A percentile compares a stretch with the other conserved stretches of the same genome.
Evolutionary conservation across 2,329 filamentous ascomycete species (phyloP).

Genomic region (Beauveria sp.): DNA sequence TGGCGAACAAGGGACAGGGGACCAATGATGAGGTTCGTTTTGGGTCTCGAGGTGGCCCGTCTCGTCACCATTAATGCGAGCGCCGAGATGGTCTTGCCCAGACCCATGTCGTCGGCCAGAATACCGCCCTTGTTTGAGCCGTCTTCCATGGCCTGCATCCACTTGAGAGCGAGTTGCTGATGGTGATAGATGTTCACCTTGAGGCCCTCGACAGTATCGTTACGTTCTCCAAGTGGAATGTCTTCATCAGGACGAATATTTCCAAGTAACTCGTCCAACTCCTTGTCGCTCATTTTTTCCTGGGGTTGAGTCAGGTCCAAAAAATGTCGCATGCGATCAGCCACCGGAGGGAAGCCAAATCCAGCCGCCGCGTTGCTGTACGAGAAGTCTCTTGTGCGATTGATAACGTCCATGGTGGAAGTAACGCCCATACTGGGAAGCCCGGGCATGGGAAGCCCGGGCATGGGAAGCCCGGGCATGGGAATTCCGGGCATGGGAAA

Average conservation of each 20-base stretch:
- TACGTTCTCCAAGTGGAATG: conserved; percentile 51
- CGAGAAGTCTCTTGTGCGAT: conserved; percentile 29
- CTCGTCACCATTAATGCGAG: conserved; percentile 67
- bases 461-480: neutral
- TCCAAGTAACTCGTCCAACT: conserved; percentile 61
- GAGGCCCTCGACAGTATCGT: conserved; percentile 63
- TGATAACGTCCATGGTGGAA: conserved; percentile 6
- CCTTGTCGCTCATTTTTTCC: conserved; percentile 40
- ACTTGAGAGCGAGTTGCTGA: conserved; percentile 73
- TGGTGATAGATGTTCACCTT: conserved; percentile 67
- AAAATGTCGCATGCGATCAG: conserved; percentile 24
- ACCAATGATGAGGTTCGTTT: conserved; percentile 74
- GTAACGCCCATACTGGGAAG: neutral
- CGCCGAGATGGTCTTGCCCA: conserved; percentile 84
- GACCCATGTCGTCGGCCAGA: conserved; percentile 86
- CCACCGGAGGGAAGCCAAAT: conserved; percentile 27
- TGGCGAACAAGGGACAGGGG: conserved; percentile 75
- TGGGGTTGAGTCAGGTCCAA: conserved; percentile 13
- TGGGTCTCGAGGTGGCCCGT: conserved; percentile 41
- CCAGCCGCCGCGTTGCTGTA: conserved; percentile 25
- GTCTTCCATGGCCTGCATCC: conserved; percentile 75
- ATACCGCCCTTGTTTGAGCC: conserved; percentile 80
- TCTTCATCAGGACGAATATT: conserved; percentile 69
- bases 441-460: neutral
- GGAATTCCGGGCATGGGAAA: neutral